These are phyloP conservation scores for Naumovozyma baii DNA, from an alignment of 805 yeast species.

Conservation along the genomic window DNA sequence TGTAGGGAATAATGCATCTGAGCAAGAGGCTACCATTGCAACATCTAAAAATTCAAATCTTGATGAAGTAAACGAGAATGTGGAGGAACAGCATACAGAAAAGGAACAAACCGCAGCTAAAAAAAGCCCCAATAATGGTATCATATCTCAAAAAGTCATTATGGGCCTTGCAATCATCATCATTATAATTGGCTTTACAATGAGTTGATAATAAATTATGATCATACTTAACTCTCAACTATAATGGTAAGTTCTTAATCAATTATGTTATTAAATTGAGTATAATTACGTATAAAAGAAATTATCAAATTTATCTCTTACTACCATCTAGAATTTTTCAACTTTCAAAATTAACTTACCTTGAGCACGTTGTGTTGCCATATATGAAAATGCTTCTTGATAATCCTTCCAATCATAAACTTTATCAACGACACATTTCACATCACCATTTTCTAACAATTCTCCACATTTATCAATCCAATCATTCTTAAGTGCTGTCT, in stretches of 20 bases:
- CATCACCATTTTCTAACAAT: constrained; percentile 37
- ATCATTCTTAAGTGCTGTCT: constrained; percentile 22
- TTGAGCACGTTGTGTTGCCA: constrained; percentile 43
- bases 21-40: constrained; percentile 2
- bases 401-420: constrained; percentile 47
- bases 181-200: not conserved
- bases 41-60: not conserved
- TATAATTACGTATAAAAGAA: too few relatives aligned
- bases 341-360: constrained; percentile 59
- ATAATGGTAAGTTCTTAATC: too few relatives aligned
- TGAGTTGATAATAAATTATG: not conserved
- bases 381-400: constrained; percentile 43
- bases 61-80: not conserved
- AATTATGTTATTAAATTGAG: too few relatives aligned
- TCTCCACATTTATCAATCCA: constrained; percentile 38
- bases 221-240: not conserved
- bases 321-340: constrained; percentile 30
- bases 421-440: constrained; percentile 46
- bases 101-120: too few relatives aligned
- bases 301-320: not conserved
- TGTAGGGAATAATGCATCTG: constrained; percentile 5
- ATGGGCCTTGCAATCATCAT: not conserved
- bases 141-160: not conserved
- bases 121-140: too few relatives aligned
- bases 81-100: not conserved